These are phyloP conservation scores for Kernera saxatilis DNA, from an alignment of 345 rosid species.

Conservation along the genomic window DNA sequence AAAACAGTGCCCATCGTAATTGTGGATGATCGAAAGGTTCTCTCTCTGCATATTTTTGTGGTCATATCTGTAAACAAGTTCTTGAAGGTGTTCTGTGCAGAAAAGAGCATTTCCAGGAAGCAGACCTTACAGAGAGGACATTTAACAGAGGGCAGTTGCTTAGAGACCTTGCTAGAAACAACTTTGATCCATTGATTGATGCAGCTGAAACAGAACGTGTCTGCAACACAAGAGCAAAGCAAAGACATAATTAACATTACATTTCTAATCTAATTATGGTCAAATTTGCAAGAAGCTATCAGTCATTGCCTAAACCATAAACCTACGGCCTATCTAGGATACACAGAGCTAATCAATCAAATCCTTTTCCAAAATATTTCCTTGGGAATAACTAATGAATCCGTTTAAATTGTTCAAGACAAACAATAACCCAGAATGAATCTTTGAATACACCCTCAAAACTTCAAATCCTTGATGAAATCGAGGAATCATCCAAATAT, in stretches of 20 bases:
- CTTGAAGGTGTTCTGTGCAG: neutral
- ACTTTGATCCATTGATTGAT: slow-evolving; percentile 79
- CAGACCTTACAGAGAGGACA: slow-evolving; percentile 95
- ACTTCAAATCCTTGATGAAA: neutral
- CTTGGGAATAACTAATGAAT: neutral
- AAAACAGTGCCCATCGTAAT: slow-evolving; percentile 58
- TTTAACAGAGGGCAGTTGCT: slow-evolving; percentile 42
- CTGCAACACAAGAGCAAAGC: slow-evolving; percentile 38
- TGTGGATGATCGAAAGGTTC: slow-evolving; percentile 56
- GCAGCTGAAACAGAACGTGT: slow-evolving; percentile 79
- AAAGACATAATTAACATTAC: neutral
- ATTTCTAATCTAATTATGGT: neutral
- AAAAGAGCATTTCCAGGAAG: neutral
- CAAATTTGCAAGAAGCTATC: neutral
- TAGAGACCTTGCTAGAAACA: slow-evolving; percentile 46
- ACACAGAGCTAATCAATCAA: neutral
- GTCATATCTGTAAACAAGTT: neutral
- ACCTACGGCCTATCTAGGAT: neutral
- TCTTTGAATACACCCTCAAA: neutral
- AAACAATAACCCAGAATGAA: neutral
- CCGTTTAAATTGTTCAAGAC: neutral
- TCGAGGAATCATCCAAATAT: neutral
- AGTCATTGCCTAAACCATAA: neutral
- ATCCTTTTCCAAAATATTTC: neutral
- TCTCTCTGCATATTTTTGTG: slow-evolving; percentile 45